phyloP scores from a whole-genome alignment of 2,329 filamentous ascomycete genomes.

The Trichoderma sp. region DNA sequence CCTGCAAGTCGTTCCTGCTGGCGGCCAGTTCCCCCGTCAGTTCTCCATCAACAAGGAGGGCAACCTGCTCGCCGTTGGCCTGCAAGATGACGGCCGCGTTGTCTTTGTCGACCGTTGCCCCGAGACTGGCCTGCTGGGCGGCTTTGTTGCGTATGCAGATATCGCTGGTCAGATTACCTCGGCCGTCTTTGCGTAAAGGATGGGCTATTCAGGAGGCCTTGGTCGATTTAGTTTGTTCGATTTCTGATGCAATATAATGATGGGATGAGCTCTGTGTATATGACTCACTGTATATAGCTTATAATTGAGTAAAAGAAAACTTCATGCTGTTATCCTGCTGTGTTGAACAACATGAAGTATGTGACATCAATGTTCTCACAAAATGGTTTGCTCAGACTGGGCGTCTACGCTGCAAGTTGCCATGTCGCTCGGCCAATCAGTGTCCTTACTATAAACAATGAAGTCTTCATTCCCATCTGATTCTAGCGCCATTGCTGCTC shows the following conservation, averaged over 20 bases:
- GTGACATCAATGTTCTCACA: not conserved
- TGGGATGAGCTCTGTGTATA: slow-evolving; percentile 2
- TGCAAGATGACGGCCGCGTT: slow-evolving; percentile 62
- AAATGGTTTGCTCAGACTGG: not conserved
- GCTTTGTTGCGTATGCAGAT: slow-evolving; percentile 45
- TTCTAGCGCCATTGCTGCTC: no score
- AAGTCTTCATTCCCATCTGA: not conserved
- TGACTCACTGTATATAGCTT: slow-evolving; percentile 1
- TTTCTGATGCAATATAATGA: not conserved
- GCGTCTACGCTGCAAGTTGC: not conserved
- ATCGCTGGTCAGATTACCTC: slow-evolving; percentile 49
- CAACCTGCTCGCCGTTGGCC: slow-evolving; percentile 63
- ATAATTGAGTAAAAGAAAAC: not conserved
- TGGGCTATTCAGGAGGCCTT: slow-evolving; percentile 32
- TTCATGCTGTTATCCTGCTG: not conserved
- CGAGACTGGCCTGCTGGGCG: slow-evolving; percentile 56
- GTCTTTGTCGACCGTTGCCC: slow-evolving; percentile 63
- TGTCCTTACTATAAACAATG: not conserved
- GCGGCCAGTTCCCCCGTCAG: slow-evolving; percentile 66
- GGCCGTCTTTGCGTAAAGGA: slow-evolving; percentile 45
- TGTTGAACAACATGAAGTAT: not conserved
- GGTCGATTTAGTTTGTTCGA: not conserved
- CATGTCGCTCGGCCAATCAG: not conserved
- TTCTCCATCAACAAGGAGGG: slow-evolving; percentile 68
- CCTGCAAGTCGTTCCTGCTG: slow-evolving; percentile 60